Base-by-base conservation (phyloP, 2,329 filamentous ascomycete genomes). In the Epichloe sp. region DNA sequence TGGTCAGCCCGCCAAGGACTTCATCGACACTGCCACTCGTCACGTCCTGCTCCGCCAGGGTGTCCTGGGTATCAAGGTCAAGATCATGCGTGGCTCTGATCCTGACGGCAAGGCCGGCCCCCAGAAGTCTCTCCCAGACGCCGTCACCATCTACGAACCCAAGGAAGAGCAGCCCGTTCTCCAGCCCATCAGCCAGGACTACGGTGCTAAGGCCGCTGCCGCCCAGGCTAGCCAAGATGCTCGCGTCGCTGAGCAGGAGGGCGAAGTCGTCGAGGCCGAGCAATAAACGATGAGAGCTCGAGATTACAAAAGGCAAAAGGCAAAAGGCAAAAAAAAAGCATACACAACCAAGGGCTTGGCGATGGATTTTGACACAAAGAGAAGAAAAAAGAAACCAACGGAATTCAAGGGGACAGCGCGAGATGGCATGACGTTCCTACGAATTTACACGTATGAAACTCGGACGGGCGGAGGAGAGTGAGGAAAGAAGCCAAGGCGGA, bases 11-110 rank as follows among this genome's bases (percentile, higher is more conserved):
- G 93, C 91, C 70, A 91, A 94, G 78, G 93, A 98, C 79, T 98
- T 98, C 80, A 98, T 98, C 74, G 93, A 98, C 82, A 82, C 78
- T 68, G 94, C 94, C 65, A 97, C 93, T 69, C 93, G 93, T 67
- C 93, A 98, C 88, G 93, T 98, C 67, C 89, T 98, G 63, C 90
- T 98, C 75, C 88, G 94, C 78, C 93, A 98, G 82, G 93, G 93
- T 87, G 93, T 98, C 62, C 81, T 98, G 62, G 93, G 93, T 79
- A 98, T 98, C 80, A 98, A 98, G 85, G 93, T 98, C 76, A 98
- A 98, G 90, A 98, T 98, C 79, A 98, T 98, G 93, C 90, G 94
- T 73, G 93, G 93, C 71, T 93, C 88, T 65, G 93, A 98, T 80
- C 93, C 93, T 72, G 89, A 97, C 78, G 93, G 93, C 84, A 98